Evolutionary conservation across 805 yeast genomes (phyloP), one percentile per base, ranked within the genome.

Genomic region (Yamadazyma nakazawae): DNA sequence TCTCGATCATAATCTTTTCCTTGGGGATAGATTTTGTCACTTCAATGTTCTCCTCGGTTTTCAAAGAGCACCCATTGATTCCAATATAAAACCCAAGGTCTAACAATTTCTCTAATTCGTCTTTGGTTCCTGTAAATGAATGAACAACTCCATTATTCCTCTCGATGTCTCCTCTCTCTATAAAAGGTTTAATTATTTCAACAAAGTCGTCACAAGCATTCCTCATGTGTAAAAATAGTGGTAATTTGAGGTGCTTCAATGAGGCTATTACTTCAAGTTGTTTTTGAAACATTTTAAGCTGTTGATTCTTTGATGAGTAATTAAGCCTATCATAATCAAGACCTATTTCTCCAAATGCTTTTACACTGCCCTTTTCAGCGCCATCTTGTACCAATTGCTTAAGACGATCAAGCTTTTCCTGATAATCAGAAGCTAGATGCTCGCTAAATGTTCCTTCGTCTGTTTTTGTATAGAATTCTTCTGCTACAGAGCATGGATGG

Each of bases 321-420:
- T 87, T 84, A 42, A 94, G 68, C 49, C 99, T 70, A 64, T 94
- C 99, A 61, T 91, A 92, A 61, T 94, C 99, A 40, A 94, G 71
- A 0, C 99, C 99, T 42, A 94, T 81, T 66, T 94, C 99, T 12
- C 99, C 99, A 67, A 91, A 84, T 1, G 97, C 94, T 56, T 78
- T 78, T 24, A 94, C 85, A 2, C 68, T 56, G 0, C 85, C 85
- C 12, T 60, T 53, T 8, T 68, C 58, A 26, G 65, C 60, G 5
- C 89, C 86, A 1, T 66, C 55, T 5, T 63, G 49, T 0, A 81
- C 79, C n/a, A 85, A 54, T 2, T 65, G 54, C 50, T 76, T 74
- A 39, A 94, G 63, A 21, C 71, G 61, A 2, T 61, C 56, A 31
- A 87, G 59, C 54, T 83, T 82, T 2, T 56, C 56, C 2, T 65